These are phyloP conservation scores for Candida freyschussii DNA, from an alignment of 1,139 yeast species.

Conservation along the genomic window DNA sequence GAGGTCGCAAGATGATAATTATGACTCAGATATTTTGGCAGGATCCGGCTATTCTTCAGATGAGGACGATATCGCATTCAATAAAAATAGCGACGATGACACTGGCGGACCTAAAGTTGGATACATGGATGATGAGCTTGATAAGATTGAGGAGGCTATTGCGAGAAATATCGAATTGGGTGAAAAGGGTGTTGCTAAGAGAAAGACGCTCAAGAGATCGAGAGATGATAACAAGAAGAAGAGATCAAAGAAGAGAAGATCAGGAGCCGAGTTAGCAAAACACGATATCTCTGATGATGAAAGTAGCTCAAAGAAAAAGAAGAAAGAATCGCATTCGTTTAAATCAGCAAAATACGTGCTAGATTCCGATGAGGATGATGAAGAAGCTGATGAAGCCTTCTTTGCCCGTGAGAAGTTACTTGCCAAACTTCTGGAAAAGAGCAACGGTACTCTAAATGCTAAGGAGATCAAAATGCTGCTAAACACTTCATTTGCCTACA, in stretches of 20 bases:
- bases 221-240: conserved; percentile 5
- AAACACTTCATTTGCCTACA: neutral
- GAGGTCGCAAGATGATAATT: conserved; percentile 6
- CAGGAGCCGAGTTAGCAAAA: conserved; percentile 7
- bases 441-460: conserved; percentile 29
- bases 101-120: conserved; percentile 18
- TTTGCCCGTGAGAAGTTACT: conserved; percentile 55
- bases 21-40: conserved; percentile 10
- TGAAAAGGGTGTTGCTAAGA: conserved; percentile 12
- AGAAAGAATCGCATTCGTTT: conserved; percentile 1
- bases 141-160: conserved; percentile 16
- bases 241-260: conserved; percentile 7
- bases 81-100: conserved; percentile 13
- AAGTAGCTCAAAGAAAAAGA: conserved; percentile 2
- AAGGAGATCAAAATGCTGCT: conserved; percentile 27
- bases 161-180: conserved; percentile 12
- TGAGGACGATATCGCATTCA: conserved; percentile 19
- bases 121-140: conserved; percentile 26
- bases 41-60: conserved; percentile 18
- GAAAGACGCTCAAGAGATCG: conserved; percentile 6
- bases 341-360: conserved; percentile 45
- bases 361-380: conserved; percentile 64
- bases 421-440: conserved; percentile 34
- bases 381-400: conserved; percentile 48
- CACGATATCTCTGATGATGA: conserved; percentile 20